These are phyloP conservation scores for Aspergillus bombycis DNA, from an alignment of 2,329 filamentous ascomycete genomes.

Conservation along the genomic window DNA sequence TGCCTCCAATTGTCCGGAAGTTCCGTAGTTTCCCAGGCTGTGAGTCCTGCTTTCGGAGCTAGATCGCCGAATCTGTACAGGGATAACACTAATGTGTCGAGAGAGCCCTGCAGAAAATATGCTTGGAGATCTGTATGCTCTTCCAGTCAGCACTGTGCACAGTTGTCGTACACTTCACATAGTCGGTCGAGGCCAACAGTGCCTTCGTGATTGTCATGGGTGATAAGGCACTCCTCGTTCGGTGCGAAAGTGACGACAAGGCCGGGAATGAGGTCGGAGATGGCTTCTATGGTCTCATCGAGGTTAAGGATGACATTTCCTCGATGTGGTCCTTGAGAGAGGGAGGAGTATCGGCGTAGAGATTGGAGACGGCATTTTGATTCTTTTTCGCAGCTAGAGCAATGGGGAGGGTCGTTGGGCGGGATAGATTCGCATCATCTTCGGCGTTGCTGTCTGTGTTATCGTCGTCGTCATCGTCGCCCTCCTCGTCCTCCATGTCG, in stretches of 20 bases:
- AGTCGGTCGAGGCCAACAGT: not conserved
- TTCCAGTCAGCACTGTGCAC: not conserved
- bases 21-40: not conserved
- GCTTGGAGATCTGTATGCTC: not conserved
- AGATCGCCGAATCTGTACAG: not conserved
- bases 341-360: not conserved
- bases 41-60: not conserved
- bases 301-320: not conserved
- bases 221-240: not conserved
- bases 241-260: not conserved
- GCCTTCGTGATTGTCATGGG: not conserved
- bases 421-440: not conserved
- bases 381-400: not conserved
- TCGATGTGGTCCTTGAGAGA: not conserved
- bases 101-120: not conserved
- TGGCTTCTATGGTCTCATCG: not conserved
- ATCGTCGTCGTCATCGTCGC: not conserved
- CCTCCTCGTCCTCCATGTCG: not conserved
- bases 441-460: not conserved
- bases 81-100: not conserved
- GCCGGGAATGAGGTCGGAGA: not conserved
- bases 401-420: not conserved
- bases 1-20: not conserved
- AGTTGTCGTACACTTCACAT: not conserved
- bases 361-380: not conserved